phyloP scores from a whole-genome alignment of 2,329 filamentous ascomycete species.

The Fusarium sororula region DNA sequence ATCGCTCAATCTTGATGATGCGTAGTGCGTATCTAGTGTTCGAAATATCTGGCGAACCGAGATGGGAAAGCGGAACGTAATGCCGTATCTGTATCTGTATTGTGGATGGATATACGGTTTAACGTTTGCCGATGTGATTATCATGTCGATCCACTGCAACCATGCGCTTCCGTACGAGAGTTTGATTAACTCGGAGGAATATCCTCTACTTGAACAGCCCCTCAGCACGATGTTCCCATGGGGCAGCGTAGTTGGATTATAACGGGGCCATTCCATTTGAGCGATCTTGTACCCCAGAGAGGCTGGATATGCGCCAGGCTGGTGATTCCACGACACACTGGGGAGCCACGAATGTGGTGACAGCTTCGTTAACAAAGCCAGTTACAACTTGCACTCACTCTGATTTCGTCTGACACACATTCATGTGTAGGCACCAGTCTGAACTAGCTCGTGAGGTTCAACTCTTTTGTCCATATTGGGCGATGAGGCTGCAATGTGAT shows the following conservation, averaged over 20 bases:
- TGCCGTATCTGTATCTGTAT: constrained; percentile 36
- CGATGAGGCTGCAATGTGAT: constrained; percentile 15
- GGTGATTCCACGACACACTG: background rate
- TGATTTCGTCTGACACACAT: background rate
- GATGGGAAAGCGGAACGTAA: constrained; percentile 34
- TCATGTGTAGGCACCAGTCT: background rate
- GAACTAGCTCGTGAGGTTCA: background rate
- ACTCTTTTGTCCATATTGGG: constrained; percentile 12
- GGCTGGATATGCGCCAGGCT: background rate
- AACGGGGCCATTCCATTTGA: background rate
- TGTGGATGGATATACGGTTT: constrained; percentile 9
- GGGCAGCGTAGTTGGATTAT: background rate
- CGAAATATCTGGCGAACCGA: background rate
- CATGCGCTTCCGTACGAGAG: constrained; percentile 14
- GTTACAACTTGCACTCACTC: background rate
- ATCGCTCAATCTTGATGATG: constrained; percentile 16
- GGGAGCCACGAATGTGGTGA: background rate
- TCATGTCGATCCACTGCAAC: constrained; percentile 23
- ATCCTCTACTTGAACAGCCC: constrained; percentile 11
- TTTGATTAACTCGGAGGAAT: constrained; percentile 33
- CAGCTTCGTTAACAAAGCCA: background rate
- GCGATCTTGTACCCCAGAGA: background rate
- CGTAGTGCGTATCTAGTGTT: constrained; percentile 7
- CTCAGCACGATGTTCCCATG: constrained; percentile 3
- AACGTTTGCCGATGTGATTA: constrained; percentile 10